These are phyloP conservation scores for Exserohilum rostratum DNA, from an alignment of 2,329 filamentous ascomycete species.

Conservation along the genomic window DNA sequence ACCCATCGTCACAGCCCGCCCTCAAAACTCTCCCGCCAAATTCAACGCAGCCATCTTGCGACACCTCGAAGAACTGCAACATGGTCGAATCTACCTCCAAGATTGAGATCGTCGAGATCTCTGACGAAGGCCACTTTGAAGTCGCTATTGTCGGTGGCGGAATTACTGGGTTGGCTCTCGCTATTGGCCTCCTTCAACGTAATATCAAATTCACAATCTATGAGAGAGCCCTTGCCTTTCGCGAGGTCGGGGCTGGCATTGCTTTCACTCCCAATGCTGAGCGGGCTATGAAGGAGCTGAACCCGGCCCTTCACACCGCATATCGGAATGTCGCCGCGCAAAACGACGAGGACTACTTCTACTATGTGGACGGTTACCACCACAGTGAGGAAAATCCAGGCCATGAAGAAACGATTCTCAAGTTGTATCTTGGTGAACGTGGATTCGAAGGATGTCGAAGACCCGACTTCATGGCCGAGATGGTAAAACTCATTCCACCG, in stretches of 20 bases:
- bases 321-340: slow-evolving; percentile 43
- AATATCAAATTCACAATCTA: slow-evolving; percentile 22
- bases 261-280: slow-evolving; percentile 55
- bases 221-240: slow-evolving; percentile 19
- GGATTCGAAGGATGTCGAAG: slow-evolving; percentile 22
- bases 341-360: slow-evolving; percentile 25
- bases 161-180: slow-evolving; percentile 22
- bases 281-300: slow-evolving; percentile 57
- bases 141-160: slow-evolving; percentile 31
- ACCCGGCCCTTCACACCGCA: slow-evolving; percentile 45
- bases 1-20: background rate
- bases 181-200: slow-evolving; percentile 17
- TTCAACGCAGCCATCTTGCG: background rate
- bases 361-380: slow-evolving; percentile 2
- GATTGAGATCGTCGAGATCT: background rate
- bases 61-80: background rate
- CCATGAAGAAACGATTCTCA: slow-evolving; percentile 18
- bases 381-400: slow-evolving; percentile 2
- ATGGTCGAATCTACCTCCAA: background rate
- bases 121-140: background rate
- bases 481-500: slow-evolving; percentile 12
- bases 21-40: background rate
- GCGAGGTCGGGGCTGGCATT: slow-evolving; percentile 28
- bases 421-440: slow-evolving; percentile 17
- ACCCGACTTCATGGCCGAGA: slow-evolving; percentile 17